Conservation (phyloP, 176 grass and related monocot species). For the Pontederia paniculata region DNA sequence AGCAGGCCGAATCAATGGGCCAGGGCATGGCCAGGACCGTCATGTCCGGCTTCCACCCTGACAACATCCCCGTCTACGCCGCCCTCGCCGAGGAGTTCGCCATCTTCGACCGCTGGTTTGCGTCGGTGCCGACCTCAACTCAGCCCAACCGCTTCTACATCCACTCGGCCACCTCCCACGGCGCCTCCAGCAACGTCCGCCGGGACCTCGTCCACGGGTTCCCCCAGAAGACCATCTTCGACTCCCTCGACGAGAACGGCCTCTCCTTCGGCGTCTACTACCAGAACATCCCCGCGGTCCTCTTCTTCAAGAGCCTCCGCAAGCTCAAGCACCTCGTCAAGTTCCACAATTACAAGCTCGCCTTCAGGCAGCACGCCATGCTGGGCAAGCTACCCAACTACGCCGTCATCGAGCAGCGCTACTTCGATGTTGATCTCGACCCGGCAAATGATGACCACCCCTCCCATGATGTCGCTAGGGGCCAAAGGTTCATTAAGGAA, state of each 20-base stretch:
- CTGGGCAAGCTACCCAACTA: slow-evolving; percentile 18
- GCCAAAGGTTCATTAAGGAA: slow-evolving; percentile 15
- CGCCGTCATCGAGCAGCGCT: slow-evolving; percentile 25
- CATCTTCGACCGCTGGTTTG: slow-evolving; percentile 26
- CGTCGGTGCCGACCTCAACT: slow-evolving; percentile 22
- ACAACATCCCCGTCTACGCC: slow-evolving; percentile 9
- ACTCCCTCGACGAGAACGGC: slow-evolving; percentile 19
- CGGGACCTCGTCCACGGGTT: slow-evolving; percentile 18
- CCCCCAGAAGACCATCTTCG: slow-evolving; percentile 28
- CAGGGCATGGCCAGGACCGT: slow-evolving; percentile 14
- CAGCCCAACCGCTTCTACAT: slow-evolving; percentile 26
- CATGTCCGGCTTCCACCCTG: slow-evolving; percentile 23
- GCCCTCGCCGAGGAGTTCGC: slow-evolving; percentile 23
- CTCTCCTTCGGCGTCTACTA: slow-evolving; percentile 19
- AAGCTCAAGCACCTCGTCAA: slow-evolving; percentile 19
- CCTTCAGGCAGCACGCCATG: slow-evolving; percentile 15
- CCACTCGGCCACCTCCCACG: slow-evolving; percentile 23
- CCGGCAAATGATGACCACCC: slow-evolving; percentile 25
- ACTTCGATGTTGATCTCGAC: slow-evolving; percentile 9
- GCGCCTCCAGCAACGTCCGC: slow-evolving; percentile 11
- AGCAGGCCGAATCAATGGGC: slow-evolving; percentile 20
- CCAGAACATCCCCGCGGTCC: slow-evolving; percentile 22
- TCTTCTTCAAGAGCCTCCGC: slow-evolving; percentile 22
- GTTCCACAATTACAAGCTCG: slow-evolving; percentile 19
- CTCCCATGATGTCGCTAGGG: slow-evolving; percentile 21